Conservation (phyloP, 202 grass and related monocot species). For the Carex sylvatica region DNA sequence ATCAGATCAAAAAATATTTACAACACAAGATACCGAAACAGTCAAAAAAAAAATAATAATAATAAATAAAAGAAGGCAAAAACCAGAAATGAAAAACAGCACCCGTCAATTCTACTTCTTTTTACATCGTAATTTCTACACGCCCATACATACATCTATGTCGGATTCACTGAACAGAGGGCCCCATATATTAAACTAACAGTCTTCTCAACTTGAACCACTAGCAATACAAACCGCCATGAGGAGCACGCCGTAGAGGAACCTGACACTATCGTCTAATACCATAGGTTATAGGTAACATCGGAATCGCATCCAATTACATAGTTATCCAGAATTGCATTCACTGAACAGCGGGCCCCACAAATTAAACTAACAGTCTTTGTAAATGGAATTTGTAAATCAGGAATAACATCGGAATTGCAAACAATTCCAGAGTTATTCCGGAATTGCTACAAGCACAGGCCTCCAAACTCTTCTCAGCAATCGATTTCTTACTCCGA, state of each 20-base stretch:
- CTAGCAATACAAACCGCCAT: too few species aligned
- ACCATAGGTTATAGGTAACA: too few species aligned
- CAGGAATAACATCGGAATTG: not conserved
- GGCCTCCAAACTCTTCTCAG: constrained; percentile 22
- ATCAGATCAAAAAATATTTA: constrained; percentile 14
- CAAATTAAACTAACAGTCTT: too few species aligned
- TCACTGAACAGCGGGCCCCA: too few species aligned
- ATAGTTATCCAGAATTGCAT: too few species aligned
- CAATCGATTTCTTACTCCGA: constrained; percentile 31
- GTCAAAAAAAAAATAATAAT: not conserved
- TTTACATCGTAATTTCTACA: not conserved
- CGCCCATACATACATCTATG: not conserved
- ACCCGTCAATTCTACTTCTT: not conserved
- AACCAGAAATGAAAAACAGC: not conserved
- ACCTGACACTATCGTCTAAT: too few species aligned
- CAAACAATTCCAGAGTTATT: constrained; percentile 14
- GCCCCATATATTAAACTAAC: not conserved
- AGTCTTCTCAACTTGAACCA: not conserved
- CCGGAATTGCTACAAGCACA: constrained; percentile 21
- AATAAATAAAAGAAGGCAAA: not conserved
- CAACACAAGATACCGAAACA: not conserved
- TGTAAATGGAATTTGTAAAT: too few species aligned
- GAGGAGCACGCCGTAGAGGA: too few species aligned
- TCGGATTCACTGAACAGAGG: not conserved
- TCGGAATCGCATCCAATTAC: too few species aligned